Evolutionary conservation across 1,284 basidiomycete species (phyloP), one percentile per base, ranked within the genome.

Genomic region (Takashimella tepidaria): DNA sequence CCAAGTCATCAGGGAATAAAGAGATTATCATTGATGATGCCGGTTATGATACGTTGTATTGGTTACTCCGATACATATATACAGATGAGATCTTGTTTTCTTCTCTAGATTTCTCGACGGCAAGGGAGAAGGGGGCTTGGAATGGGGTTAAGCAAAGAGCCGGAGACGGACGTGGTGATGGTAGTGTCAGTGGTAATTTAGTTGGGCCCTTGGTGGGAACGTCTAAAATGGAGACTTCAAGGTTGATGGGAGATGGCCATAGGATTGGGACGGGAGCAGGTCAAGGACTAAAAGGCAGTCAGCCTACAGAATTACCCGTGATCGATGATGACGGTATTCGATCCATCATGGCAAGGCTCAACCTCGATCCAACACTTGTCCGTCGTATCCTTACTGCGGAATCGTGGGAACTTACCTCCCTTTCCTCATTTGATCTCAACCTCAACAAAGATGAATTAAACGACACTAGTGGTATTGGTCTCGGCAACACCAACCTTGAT

Each of bases 41-140:
- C 6, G 87, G 88, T 60, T 92, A 87, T 62, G 81, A 84, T 47
- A 89, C 88, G 0, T 82, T 88, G 3, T 90, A 89, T 68, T 90
- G 88, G 88, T 74, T 91, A 49, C 73, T 91, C 20, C 57, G 61
- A 51, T 70, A 54, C 74, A 82, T 88, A 40, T 91, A 90, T 65
- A 84, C 85, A 2, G 86, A 89, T 64, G 69, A 77, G 49, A 69
- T 79, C 26, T 58, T 65, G 2, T 77, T 75, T 57, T 51, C 62
- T 24, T 24, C 84, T 83, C 24, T 20, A 8, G 10, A 8, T 16
- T 8, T 8, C 31, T 8, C 10, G 16, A 16, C 31, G 10, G 31
- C 31, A 37, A 37, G 10, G 10, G 31, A 37, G 10, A 16, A 37
- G 10, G n/a, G n/a, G n/a, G n/a, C n/a, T n/a, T n/a, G n/a, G n/a